Evolutionary conservation across 1,139 yeast genomes (phyloP).

Genomic region (Yamadazyma sp.): DNA sequence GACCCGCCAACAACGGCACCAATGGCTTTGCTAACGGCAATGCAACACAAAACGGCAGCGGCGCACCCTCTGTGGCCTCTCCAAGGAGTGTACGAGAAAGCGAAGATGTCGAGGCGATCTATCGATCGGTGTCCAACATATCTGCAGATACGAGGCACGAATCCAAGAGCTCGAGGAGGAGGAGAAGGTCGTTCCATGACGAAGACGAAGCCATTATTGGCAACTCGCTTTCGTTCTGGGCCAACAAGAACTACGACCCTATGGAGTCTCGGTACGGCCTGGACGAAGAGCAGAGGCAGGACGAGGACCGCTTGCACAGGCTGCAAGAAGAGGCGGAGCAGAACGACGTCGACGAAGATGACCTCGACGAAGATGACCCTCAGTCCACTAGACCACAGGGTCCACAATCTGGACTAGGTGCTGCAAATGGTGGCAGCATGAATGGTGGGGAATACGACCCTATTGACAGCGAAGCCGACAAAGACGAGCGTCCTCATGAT

Average conservation of each 20-base stretch:
- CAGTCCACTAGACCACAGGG: no score
- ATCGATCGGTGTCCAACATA: constrained; percentile 14
- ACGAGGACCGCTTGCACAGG: constrained; percentile 5
- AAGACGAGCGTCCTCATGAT: background rate
- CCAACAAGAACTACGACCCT: constrained; percentile 20
- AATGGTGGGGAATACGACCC: background rate
- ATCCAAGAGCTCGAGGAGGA: constrained; percentile 3
- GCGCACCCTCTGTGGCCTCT: background rate
- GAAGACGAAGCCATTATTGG: constrained; percentile 17
- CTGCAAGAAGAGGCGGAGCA: no score
- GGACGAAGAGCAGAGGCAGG: constrained; percentile 26
- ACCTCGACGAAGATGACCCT: background rate
- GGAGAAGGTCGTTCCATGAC: constrained; percentile 19
- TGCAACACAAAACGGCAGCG: background rate
- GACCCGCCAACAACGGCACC: background rate
- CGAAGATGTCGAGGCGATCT: constrained; percentile 16
- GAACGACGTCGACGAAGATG: background rate
- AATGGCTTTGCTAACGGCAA: background rate
- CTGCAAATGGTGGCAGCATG: background rate
- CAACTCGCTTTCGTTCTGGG: constrained; percentile 30
- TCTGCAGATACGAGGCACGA: constrained; percentile 8
- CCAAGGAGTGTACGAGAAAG: background rate
- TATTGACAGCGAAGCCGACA: background rate
- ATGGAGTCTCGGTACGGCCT: constrained; percentile 26
- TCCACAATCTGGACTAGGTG: no score